Conservation (phyloP, 108 stramenopile genomes). For the Nitzschia putrida region DNA sequence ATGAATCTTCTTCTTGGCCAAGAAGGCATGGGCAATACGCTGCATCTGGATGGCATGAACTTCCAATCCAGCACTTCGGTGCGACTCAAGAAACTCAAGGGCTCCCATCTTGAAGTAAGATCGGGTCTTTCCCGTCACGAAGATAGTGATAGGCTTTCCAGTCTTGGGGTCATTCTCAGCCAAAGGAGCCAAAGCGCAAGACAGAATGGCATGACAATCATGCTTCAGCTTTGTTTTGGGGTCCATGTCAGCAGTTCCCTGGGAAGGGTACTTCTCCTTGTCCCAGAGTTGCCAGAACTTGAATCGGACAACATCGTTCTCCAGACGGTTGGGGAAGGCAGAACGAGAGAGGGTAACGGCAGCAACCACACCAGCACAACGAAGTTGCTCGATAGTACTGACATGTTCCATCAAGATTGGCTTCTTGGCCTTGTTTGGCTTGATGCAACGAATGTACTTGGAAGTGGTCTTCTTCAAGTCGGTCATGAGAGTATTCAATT, state of each 20-base stretch:
- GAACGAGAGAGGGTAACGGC: constrained; percentile 89
- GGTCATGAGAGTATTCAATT: constrained; percentile 66
- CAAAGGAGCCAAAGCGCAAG: constrained; percentile 33
- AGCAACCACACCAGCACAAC: constrained; percentile 93
- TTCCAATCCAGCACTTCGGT: constrained; percentile 55
- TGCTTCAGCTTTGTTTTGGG: constrained; percentile 24
- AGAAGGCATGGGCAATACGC: constrained; percentile 39
- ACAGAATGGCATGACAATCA: constrained; percentile 49
- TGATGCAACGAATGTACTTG: constrained; percentile 86
- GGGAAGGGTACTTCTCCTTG: constrained; percentile 34
- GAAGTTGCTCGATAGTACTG: constrained; percentile 89
- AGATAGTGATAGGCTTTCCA: constrained; percentile 51
- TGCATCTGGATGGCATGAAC: constrained; percentile 58
- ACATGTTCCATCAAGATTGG: constrained; percentile 81
- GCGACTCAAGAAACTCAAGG: constrained; percentile 74
- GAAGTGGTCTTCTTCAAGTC: constrained; percentile 74
- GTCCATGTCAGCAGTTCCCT: constrained; percentile 37
- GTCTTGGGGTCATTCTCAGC: constrained; percentile 48
- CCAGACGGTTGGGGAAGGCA: constrained; percentile 92
- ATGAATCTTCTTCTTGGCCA: constrained; percentile 30
- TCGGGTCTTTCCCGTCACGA: constrained; percentile 73
- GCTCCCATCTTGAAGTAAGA: constrained; percentile 88
- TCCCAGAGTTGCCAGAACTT: constrained; percentile 60
- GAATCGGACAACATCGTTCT: constrained; percentile 76
- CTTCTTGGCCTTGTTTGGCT: constrained; percentile 77